phyloP scores from a whole-genome alignment of 2,329 filamentous ascomycete genomes.

The Cucurbitaria berberidis region DNA sequence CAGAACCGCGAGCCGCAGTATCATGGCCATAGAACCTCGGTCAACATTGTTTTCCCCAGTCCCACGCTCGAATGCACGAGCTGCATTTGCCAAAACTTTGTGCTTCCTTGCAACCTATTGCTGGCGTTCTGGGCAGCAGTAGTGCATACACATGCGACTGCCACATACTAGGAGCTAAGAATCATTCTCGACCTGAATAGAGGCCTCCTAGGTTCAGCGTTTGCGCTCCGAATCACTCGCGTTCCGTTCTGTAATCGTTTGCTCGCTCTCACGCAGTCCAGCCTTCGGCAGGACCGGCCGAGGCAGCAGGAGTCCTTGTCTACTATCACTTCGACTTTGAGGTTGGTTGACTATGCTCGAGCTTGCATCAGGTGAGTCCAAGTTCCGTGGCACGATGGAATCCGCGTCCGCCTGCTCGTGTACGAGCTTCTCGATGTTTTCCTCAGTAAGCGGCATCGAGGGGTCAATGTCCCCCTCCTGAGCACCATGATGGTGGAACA shows the following conservation, averaged over 20 bases:
- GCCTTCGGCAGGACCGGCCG: conserved; percentile 27
- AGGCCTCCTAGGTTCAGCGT: background rate
- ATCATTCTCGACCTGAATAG: too few species aligned
- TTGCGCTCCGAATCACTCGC: background rate
- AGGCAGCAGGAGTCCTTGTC: conserved; percentile 9
- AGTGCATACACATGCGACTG: background rate
- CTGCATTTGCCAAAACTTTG: conserved; percentile 2
- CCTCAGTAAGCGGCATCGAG: conserved; percentile 44
- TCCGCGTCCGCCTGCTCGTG: conserved; percentile 36
- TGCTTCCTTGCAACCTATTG: conserved; percentile 3
- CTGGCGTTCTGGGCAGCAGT: background rate
- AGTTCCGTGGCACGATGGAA: conserved; percentile 12
- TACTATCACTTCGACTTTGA: conserved; percentile 24
- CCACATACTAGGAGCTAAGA: too few species aligned
- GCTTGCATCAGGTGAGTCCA: conserved; percentile 18
- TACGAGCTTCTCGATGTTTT: conserved; percentile 45
- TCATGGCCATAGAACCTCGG: conserved; percentile 4
- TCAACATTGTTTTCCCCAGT: conserved; percentile 3
- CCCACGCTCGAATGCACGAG: conserved; percentile 1
- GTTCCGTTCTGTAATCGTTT: conserved; percentile 22
- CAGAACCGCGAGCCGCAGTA: conserved; percentile 9
- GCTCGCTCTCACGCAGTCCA: conserved; percentile 33
- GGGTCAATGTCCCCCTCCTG: conserved; percentile 24
- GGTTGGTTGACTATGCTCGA: conserved; percentile 26
- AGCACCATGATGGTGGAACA: conserved; percentile 27